These are phyloP conservation scores for Pterulicium gracile DNA, from an alignment of 1,284 basidiomycete genomes.

Conservation along the genomic window DNA sequence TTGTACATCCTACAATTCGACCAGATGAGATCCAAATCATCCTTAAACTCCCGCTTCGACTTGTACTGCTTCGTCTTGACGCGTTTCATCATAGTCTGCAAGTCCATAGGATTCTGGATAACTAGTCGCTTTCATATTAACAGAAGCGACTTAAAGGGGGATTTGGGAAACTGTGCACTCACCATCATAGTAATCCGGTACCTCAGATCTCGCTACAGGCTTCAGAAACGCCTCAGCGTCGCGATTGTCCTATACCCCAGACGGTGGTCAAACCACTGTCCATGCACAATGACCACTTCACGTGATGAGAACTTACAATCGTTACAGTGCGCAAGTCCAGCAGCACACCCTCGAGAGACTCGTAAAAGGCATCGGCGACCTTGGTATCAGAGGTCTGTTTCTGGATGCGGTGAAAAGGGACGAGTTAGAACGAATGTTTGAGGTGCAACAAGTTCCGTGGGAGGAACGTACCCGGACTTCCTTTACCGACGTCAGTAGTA, in stretches of 20 bases:
- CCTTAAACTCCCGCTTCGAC: constrained; percentile 86
- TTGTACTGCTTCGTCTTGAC: constrained; percentile 89
- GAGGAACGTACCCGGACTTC: constrained; percentile 56
- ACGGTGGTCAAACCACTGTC: too few relatives aligned
- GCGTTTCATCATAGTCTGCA: constrained; percentile 87
- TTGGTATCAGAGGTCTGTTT: constrained; percentile 57
- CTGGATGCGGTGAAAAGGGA: constrained; percentile 20
- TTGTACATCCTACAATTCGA: constrained; percentile 93
- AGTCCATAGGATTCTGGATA: constrained; percentile 88
- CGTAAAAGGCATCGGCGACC: constrained; percentile 82
- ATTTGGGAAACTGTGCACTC: constrained; percentile 16
- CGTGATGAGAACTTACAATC: constrained; percentile 42
- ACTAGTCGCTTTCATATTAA: constrained; percentile 32
- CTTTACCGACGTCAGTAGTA: constrained; percentile 64
- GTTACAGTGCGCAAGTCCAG: constrained; percentile 73
- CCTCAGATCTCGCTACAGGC: constrained; percentile 79
- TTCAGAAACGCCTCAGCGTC: constrained; percentile 86
- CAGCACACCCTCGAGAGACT: constrained; percentile 81
- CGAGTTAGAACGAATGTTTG: constrained; percentile 10
- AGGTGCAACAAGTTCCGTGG: constrained; percentile 5
- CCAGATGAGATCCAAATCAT: constrained; percentile 95
- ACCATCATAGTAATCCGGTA: constrained; percentile 87
- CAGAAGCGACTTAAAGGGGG: constrained; percentile 6
- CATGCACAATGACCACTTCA: constrained; percentile 4
- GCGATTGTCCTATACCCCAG: constrained; percentile 79